These are phyloP conservation scores for Fusarium bactridioides DNA, from an alignment of 2,329 filamentous ascomycete species.

Conservation along the genomic window DNA sequence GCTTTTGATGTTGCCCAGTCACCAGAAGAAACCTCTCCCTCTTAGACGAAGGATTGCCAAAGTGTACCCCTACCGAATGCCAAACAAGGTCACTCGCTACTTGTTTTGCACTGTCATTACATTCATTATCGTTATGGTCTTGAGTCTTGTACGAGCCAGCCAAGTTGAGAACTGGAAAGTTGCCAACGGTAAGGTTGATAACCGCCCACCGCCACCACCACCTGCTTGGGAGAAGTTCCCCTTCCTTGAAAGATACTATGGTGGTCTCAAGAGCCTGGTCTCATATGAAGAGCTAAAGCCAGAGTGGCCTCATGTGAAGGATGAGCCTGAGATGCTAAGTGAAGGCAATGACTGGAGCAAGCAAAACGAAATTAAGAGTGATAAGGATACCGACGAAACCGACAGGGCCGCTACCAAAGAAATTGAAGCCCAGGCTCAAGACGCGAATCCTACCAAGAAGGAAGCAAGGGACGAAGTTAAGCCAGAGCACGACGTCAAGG, in stretches of 20 bases:
- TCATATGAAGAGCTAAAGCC: constrained; percentile 72
- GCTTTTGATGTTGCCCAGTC: constrained; percentile 55
- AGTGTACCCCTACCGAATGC: constrained; percentile 67
- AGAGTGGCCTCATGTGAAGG: constrained; percentile 78
- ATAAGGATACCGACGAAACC: constrained; percentile 27
- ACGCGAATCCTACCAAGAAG: constrained; percentile 3
- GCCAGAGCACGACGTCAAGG: constrained; percentile 6
- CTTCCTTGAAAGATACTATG: constrained; percentile 89
- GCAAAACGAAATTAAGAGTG: constrained; percentile 23
- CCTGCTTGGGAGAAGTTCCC: constrained; percentile 84
- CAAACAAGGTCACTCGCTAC: constrained; percentile 78
- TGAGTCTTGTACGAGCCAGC: constrained; percentile 77
- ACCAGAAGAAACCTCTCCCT: constrained; percentile 35
- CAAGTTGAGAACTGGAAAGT: constrained; percentile 71
- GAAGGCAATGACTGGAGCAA: constrained; percentile 27
- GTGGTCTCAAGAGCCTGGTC: constrained; percentile 79
- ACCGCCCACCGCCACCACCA: constrained; percentile 66
- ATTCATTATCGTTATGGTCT: constrained; percentile 77
- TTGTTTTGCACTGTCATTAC: constrained; percentile 76
- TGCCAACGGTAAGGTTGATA: constrained; percentile 58
- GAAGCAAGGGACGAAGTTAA: constrained; percentile 3
- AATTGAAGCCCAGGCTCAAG: constrained; percentile 16
- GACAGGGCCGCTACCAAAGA: constrained; percentile 30
- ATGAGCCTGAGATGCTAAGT: constrained; percentile 56
- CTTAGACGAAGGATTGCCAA: constrained; percentile 30